These are phyloP conservation scores for Plasmodium sp. DNA, from an alignment of 169 alveolate genomes.

Conservation along the genomic window DNA sequence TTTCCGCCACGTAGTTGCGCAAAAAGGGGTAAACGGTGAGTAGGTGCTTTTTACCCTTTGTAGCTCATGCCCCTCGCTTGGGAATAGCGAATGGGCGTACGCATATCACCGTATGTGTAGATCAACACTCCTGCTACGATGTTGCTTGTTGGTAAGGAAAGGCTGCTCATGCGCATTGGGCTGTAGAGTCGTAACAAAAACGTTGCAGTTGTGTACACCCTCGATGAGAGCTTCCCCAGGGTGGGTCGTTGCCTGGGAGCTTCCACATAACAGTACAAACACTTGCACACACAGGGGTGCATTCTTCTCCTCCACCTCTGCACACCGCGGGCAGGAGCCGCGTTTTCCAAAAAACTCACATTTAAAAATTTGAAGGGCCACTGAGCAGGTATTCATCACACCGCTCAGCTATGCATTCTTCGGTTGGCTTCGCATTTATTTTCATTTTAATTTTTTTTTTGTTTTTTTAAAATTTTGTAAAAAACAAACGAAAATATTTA, in stretches of 20 bases:
- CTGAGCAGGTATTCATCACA: background rate
- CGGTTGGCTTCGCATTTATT: background rate
- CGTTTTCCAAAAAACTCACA: background rate
- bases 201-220: background rate
- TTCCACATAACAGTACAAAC: background rate
- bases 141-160: background rate
- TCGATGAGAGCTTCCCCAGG: background rate
- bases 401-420: background rate
- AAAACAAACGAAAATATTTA: conserved; percentile 43
- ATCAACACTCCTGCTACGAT: background rate
- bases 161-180: background rate
- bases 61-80: background rate
- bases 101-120: background rate
- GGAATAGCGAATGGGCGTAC: background rate
- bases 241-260: background rate
- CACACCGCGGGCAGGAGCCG: background rate
- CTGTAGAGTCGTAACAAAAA: background rate
- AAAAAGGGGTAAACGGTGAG: background rate
- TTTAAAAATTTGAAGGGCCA: background rate
- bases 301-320: background rate
- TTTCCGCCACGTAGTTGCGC: background rate
- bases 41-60: background rate
- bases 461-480: background rate
- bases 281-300: background rate
- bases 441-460: background rate